Evolutionary conservation across 2,329 filamentous ascomycete species (phyloP).

Genomic region (Bipolaris zeicola): DNA sequence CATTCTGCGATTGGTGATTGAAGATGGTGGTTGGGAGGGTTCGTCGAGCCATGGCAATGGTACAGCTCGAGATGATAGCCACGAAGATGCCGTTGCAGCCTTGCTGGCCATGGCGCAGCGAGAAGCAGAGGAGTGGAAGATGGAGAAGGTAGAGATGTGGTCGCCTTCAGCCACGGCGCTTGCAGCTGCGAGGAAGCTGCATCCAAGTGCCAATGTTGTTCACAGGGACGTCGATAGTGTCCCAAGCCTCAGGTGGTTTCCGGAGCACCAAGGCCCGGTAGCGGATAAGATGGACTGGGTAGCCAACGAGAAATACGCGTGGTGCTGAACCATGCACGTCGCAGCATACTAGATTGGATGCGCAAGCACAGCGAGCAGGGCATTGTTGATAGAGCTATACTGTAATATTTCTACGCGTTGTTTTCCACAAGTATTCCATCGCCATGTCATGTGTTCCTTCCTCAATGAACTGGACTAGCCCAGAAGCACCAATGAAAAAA

Average conservation of each 20-base stretch:
- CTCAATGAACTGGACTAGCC: slow-evolving; percentile 40
- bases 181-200: slow-evolving; percentile 52
- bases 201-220: slow-evolving; percentile 57
- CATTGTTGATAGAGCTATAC: background rate
- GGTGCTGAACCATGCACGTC: slow-evolving; percentile 62
- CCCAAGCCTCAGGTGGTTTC: slow-evolving; percentile 72
- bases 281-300: slow-evolving; percentile 69
- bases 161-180: slow-evolving; percentile 67
- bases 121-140: slow-evolving; percentile 74
- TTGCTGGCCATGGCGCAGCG: slow-evolving; percentile 70
- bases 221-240: slow-evolving; percentile 71
- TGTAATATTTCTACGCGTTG: background rate
- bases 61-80: slow-evolving; percentile 16
- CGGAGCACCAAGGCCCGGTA: slow-evolving; percentile 49
- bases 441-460: slow-evolving; percentile 27
- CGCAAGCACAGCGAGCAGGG: background rate
- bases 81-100: slow-evolving; percentile 58
- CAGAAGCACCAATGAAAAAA: slow-evolving; percentile 46
- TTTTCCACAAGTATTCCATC: background rate
- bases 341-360: background rate
- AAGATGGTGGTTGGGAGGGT: slow-evolving; percentile 54
- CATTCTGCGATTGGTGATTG: slow-evolving; percentile 71
- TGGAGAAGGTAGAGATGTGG: slow-evolving; percentile 78
- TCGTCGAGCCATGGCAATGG: slow-evolving; percentile 30
- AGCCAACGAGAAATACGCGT: slow-evolving; percentile 77